These are phyloP conservation scores for Neurospora hispaniola DNA, from an alignment of 495 filamentous ascomycete species.

Conservation along the genomic window DNA sequence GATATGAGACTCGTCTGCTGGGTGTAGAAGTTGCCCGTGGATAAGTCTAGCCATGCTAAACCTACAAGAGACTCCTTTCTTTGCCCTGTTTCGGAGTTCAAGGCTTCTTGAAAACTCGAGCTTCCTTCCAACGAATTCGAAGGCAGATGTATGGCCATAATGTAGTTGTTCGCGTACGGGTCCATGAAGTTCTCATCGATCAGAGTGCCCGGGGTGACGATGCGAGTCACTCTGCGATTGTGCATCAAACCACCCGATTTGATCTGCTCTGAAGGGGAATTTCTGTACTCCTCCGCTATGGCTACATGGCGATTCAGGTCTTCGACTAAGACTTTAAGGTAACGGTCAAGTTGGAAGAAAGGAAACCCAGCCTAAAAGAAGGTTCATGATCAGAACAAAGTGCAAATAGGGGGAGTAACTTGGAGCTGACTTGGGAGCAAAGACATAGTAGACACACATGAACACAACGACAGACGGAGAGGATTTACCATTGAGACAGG, in stretches of 20 bases:
- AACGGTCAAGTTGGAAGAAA: constrained; percentile 81
- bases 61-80: constrained; percentile 42
- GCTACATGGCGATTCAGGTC: constrained; percentile 86
- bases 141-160: constrained; percentile 60
- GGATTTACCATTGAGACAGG: constrained; percentile 63
- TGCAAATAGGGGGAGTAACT: not conserved
- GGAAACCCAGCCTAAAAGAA: constrained; percentile 71
- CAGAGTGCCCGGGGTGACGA: constrained; percentile 87
- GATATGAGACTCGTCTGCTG: constrained; percentile 64
- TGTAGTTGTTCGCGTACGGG: constrained; percentile 81
- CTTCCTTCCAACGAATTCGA: constrained; percentile 1
- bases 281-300: constrained; percentile 83
- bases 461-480: constrained; percentile 6
- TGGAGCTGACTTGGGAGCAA: not conserved
- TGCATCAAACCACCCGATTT: constrained; percentile 69
- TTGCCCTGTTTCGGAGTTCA: not conserved
- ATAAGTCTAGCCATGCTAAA: constrained; percentile 88
- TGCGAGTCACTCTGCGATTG: constrained; percentile 71
- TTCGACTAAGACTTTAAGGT: constrained; percentile 83
- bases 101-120: constrained; percentile 2
- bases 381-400: constrained; percentile 20
- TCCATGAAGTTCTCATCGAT: constrained; percentile 98
- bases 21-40: constrained; percentile 87
- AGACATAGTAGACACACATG: not conserved
- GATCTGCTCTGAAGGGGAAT: constrained; percentile 50